Base-by-base conservation (phyloP, 2,329 filamentous ascomycete species). In the Hypomyces rosellus region DNA sequence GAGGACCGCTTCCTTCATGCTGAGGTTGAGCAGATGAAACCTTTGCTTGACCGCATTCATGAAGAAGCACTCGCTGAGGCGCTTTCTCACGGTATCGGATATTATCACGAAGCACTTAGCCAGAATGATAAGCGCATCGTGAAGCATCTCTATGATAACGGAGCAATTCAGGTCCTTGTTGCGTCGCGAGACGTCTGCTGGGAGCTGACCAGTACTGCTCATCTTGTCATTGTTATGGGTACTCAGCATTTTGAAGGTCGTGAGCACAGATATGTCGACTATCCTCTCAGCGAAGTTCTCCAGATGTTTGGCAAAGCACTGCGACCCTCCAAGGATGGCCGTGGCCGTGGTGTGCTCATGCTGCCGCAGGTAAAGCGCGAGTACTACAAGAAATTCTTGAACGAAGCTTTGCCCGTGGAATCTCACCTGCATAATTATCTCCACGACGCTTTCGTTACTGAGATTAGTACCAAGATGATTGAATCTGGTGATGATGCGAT, bases 381-480 rank as follows among this genome's bases (percentile, higher is more conserved):
- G 55, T 99, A 96, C 70, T 99, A 97, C 79, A 95, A 93, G 73
- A 99, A 99, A 71, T 99, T 99, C 75, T 73, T 99, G 57, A 92
- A 93, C 60, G 95, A 99, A 68, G 93, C 93, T 16, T 75, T 99
- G 39, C 93, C 93, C 1, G 89, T 99, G 20, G 93, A 99, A 72
- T 96, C 89, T 57, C 90, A 96, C 65, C 77, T 99, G 33, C 88
- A 95, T 64, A 84, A 88, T 50, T 96, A 90, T 68, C 77, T 99
- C 34, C 89, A 95, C 61, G 95, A 99, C 70, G 91, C 90, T 1
- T 97, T 99, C 61, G 92, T 99, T 41, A 91, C 92, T 0, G 93
- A 99, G 69, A 90, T 97, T 62, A 96, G 90, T 74, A 95, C 90
- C 15, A 92, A 90, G 74, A 95, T 91, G 67, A 93, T 99, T 54